Base-by-base conservation (phyloP, 2,329 filamentous ascomycete genomes). In the Blastomyces percursus region DNA sequence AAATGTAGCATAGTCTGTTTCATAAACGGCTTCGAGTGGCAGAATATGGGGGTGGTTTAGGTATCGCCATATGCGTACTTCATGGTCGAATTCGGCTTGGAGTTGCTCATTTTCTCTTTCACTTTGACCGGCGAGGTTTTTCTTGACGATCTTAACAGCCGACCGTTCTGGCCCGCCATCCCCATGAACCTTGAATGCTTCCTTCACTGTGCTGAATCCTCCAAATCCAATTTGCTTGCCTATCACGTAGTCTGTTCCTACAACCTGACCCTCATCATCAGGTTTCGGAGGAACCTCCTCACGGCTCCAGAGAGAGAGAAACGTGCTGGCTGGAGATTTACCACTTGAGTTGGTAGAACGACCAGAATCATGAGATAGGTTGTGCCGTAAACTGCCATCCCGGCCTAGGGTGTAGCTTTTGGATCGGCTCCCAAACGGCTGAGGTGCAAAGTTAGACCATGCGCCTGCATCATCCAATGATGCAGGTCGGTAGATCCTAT, bases 121-220 rank as follows among this genome's bases (percentile, higher is more conserved):
- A 35, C 77, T 79, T 66, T 80, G 81, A 61, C 81, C 79, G 12
- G 74, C 71, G 27, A 85, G 76, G 59, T 81, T 77, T 69, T 86
- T 86, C 65, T 81, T 84, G 21, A 88, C 84, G 66, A 88, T 86
- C 71, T 88, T 88, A 65, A 88, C 86, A 2, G 86, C 86, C 9
- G 77, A 70, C 21, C 72, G 72, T 61, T 81, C 80, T n/a, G 81
- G 78, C 51, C 80, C 76, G 48, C 81, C 80, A 59, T 79, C 75
- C 40, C 80, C 81, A 59, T 83, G 80, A 55, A 87, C 81, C 61
- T 84, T 86, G 64, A 80, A 84, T 8, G 86, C 85, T 72, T 88
- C 85, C 69, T 86, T 87, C 42, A 88, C 84, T 1, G 83, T 78
- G 66, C 84, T 86, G 71, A 88, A 88, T 3, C 86, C 86, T 32